Evolutionary conservation across 371 early-diverging fungal genomes (phyloP).

Genomic region (Syncephalastrum racemosum): DNA sequence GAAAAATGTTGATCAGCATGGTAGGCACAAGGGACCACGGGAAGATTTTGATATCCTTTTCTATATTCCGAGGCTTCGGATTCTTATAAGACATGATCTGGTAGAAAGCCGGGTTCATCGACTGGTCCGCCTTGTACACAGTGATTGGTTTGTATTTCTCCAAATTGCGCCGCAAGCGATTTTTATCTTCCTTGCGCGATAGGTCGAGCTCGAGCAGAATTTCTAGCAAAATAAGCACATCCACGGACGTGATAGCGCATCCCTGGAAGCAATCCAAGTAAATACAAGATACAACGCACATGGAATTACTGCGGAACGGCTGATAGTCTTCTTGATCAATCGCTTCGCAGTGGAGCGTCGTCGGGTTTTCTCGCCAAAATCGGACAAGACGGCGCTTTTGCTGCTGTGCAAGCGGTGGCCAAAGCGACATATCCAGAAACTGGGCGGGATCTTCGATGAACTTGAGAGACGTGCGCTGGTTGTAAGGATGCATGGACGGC

Average conservation of each 20-base stretch:
- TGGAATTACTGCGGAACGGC: not conserved
- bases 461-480: no score
- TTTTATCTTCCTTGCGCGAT: slow-evolving; percentile 72
- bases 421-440: no score
- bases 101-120: slow-evolving; percentile 68
- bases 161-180: slow-evolving; percentile 73
- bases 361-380: slow-evolving; percentile 49
- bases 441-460: no score
- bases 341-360: slow-evolving; percentile 21
- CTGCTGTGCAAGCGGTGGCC: no score
- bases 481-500: no score
- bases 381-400: slow-evolving; percentile 60
- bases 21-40: slow-evolving; percentile 63
- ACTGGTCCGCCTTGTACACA: slow-evolving; percentile 65
- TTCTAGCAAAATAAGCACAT: slow-evolving; percentile 71
- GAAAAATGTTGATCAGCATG: slow-evolving; percentile 8
- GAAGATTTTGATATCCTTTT: slow-evolving; percentile 81
- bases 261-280: slow-evolving; percentile 70
- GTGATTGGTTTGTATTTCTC: slow-evolving; percentile 77
- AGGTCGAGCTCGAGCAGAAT: slow-evolving; percentile 67
- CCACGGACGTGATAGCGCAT: slow-evolving; percentile 74
- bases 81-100: slow-evolving; percentile 74
- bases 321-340: slow-evolving; percentile 48
- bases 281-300: slow-evolving; percentile 71
- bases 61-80: slow-evolving; percentile 81